phyloP scores from a whole-genome alignment of 164 flowering plant genomes.

The Sedum album region DNA sequence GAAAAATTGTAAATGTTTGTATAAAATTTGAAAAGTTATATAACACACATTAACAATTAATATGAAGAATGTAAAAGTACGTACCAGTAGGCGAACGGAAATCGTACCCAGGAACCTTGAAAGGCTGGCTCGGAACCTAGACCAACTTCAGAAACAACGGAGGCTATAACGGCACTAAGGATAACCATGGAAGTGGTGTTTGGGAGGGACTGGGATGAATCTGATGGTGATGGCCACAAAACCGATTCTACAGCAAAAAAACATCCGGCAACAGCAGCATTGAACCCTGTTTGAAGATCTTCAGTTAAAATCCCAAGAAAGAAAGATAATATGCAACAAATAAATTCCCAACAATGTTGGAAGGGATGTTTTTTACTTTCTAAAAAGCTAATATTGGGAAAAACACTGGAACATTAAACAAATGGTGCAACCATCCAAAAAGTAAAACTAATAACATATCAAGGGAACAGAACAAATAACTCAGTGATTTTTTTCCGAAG shows the following conservation, averaged over 20 bases:
- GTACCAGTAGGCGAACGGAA: constrained; percentile 87
- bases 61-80: background rate
- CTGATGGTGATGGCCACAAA: constrained; percentile 74
- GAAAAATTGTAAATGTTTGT: constrained; percentile 20
- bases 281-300: constrained; percentile 52
- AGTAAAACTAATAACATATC: too few relatives aligned
- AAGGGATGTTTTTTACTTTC: background rate
- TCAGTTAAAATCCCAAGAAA: background rate
- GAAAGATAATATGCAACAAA: background rate
- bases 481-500: background rate
- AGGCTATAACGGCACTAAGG: constrained; percentile 88
- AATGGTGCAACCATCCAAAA: background rate
- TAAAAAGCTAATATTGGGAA: background rate
- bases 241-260: constrained; percentile 94
- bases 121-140: constrained; percentile 91
- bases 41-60: background rate
- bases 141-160: constrained; percentile 78
- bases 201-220: constrained; percentile 54
- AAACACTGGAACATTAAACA: background rate
- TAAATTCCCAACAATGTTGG: background rate
- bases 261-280: constrained; percentile 96
- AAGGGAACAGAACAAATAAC: background rate
- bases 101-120: constrained; percentile 83
- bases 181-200: constrained; percentile 92
- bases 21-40: background rate